These are phyloP conservation scores for Lolium perenne DNA, from an alignment of 176 grass and related monocot genomes.

Conservation along the genomic window DNA sequence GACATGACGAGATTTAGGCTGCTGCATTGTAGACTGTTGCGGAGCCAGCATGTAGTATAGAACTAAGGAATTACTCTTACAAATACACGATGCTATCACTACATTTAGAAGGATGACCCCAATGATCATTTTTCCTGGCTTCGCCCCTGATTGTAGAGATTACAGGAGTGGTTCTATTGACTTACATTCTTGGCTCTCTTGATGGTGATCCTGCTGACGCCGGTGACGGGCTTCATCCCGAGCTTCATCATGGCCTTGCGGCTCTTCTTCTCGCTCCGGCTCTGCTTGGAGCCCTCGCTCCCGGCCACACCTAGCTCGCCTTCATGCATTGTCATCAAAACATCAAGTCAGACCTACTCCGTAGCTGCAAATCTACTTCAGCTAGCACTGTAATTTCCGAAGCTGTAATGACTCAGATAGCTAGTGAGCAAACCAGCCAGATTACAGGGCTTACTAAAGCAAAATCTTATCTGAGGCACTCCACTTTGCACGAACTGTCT, in stretches of 20 bases:
- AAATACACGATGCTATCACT: too few species aligned
- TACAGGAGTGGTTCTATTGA: too few species aligned
- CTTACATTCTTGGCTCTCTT: conserved; percentile 85
- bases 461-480: too few species aligned
- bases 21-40: neutral
- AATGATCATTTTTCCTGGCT: too few species aligned
- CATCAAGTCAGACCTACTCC: neutral
- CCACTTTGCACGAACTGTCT: too few species aligned
- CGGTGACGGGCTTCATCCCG: conserved; percentile 85
- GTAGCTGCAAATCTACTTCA: neutral
- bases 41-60: neutral
- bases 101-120: too few species aligned
- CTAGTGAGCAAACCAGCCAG: too few species aligned
- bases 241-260: conserved; percentile 98
- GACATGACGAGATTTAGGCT: neutral
- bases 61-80: too few species aligned
- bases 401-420: too few species aligned
- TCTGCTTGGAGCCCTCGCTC: conserved; percentile 73
- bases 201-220: conserved; percentile 82
- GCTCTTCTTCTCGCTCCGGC: conserved; percentile 91
- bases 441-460: too few species aligned
- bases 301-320: conserved; percentile 59
- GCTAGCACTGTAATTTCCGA: neutral
- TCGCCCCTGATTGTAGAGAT: too few species aligned
- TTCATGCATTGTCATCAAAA: neutral